Evolutionary conservation across 176 grass and related monocot genomes (phyloP).

Genomic region (Zoysia japonica): DNA sequence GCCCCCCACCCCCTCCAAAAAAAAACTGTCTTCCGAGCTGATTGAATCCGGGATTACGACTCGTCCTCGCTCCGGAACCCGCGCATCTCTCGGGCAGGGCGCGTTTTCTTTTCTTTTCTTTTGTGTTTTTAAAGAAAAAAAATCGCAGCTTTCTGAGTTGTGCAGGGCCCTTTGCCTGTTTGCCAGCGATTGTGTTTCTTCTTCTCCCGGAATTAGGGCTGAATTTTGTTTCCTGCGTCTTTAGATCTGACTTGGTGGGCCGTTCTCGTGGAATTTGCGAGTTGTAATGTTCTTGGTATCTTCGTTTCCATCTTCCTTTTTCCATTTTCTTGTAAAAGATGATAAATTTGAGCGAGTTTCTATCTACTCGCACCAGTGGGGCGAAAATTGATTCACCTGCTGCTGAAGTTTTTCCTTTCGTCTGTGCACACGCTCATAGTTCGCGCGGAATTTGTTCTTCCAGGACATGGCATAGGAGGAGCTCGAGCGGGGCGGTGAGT

Average conservation of each 20-base stretch:
- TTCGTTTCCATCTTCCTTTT: background rate
- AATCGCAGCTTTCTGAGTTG: background rate
- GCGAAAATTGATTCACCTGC: background rate
- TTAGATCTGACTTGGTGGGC: conserved; percentile 23
- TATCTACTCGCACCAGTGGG: background rate
- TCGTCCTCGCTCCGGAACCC: background rate
- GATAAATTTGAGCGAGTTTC: background rate
- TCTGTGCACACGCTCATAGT: background rate
- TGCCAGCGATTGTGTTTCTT: background rate
- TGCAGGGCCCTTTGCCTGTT: background rate
- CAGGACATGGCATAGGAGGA: conserved; percentile 19
- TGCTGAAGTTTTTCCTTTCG: too few species aligned
- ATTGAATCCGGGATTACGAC: background rate
- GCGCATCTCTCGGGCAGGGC: background rate
- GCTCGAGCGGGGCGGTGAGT: background rate
- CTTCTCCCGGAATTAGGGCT: background rate
- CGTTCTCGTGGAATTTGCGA: background rate
- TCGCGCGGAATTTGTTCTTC: background rate
- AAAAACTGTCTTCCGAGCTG: too few species aligned
- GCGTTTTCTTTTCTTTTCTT: background rate
- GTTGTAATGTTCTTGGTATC: background rate
- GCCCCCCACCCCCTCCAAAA: too few species aligned
- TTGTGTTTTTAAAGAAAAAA: background rate
- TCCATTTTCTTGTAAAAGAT: too few species aligned
- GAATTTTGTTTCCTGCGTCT: background rate